Evolutionary conservation across 768 basidiomycete genomes (phyloP).

Genomic region (Agrocybe pediades): DNA sequence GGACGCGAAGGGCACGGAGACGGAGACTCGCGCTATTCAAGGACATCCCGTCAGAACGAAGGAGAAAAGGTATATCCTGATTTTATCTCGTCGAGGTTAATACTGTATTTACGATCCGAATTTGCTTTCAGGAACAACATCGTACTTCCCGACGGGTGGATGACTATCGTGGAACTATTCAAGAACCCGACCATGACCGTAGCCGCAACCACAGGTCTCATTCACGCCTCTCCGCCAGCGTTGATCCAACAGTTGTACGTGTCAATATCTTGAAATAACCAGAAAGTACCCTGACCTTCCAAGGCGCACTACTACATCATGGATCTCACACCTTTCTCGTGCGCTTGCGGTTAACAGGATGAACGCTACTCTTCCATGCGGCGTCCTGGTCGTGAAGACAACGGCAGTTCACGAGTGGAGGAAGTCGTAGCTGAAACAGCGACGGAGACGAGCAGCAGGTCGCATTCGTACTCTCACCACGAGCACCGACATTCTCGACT

Average conservation of each 20-base stretch:
- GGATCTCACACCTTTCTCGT: not conserved
- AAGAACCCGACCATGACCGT: not conserved
- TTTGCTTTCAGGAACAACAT: not conserved
- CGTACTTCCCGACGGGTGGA: not conserved
- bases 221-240: not conserved
- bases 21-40: not conserved
- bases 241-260: constrained; percentile 6
- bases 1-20: not conserved
- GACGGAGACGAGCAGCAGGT: not conserved
- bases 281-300: constrained; percentile 5
- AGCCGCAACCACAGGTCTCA: not conserved
- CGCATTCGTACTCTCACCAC: not conserved
- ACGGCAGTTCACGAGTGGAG: too few species aligned
- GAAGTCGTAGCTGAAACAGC: too few species aligned
- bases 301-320: not conserved
- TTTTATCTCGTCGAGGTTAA: too few species aligned
- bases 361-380: too few species aligned
- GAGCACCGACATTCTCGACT: not conserved
- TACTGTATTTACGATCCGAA: not conserved
- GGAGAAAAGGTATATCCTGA: too few species aligned
- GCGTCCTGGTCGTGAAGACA: too few species aligned
- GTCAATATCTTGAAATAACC: too few species aligned
- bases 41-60: too few species aligned
- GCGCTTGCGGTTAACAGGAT: not conserved
- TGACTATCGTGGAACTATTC: not conserved